Percentiles rank a stretch among this genome's conserved stretches.
Evolutionary conservation across 2,329 filamentous ascomycete species (phyloP).

Genomic region (Colletotrichum kahawae): DNA sequence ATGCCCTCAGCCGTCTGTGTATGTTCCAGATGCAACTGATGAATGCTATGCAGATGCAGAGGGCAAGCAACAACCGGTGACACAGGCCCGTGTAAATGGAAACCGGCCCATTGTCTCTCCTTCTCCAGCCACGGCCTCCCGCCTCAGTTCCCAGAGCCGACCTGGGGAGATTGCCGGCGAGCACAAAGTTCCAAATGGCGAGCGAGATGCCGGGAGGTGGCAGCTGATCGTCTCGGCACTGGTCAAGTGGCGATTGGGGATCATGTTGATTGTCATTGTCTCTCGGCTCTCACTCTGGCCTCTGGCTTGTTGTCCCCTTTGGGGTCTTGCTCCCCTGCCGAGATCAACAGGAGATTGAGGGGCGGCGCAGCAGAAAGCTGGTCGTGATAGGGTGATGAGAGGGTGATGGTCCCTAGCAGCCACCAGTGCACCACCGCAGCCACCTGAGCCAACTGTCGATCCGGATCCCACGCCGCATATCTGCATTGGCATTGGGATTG

Average conservation of each 20-base stretch:
- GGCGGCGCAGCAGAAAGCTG: not conserved
- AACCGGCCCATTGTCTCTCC: not conserved
- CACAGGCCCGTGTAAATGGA: not conserved
- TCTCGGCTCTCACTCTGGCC: not conserved
- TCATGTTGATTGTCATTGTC: constrained; percentile 1
- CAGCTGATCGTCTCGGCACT: constrained; percentile 14
- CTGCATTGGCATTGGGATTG: not conserved
- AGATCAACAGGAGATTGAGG: constrained; percentile 19
- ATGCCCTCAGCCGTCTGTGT: not conserved
- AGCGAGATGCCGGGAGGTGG: not conserved
- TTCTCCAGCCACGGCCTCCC: not conserved
- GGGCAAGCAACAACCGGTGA: not conserved
- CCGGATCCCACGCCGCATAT: not conserved
- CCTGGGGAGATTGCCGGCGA: not conserved
- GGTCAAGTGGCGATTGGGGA: not conserved
- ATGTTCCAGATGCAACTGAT: not conserved
- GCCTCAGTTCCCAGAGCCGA: not conserved
- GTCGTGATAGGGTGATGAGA: constrained; percentile 5
- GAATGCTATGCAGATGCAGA: not conserved
- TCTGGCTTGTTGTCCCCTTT: constrained; percentile 2
- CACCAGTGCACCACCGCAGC: not conserved
- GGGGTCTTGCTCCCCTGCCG: not conserved
- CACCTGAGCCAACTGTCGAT: constrained; percentile 3
- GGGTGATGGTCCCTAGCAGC: not conserved
- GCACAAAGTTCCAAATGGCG: not conserved